Conservation (phyloP, 2,329 filamentous ascomycete genomes). For the Exutisphaerella laricina region DNA sequence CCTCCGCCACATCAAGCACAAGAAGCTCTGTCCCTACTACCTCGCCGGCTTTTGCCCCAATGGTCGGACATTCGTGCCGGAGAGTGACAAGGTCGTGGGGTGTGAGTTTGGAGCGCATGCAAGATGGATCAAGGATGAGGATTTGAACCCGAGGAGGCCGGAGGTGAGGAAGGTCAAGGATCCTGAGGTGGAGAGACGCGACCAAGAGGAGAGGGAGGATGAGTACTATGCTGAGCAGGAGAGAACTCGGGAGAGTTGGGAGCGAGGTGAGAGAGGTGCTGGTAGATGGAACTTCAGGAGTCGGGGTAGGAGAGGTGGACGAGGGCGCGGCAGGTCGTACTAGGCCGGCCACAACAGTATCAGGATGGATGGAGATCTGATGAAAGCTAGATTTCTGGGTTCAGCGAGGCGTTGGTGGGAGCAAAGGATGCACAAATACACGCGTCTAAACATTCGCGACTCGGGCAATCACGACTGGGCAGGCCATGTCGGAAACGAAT, state of each 20-base stretch:
- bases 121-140: conserved; percentile 63
- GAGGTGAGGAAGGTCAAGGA: conserved; percentile 64
- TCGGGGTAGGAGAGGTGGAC: conserved; percentile 41
- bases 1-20: conserved; percentile 78
- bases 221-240: conserved; percentile 51
- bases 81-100: conserved; percentile 36
- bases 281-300: conserved; percentile 38
- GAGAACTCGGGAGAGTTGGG: conserved; percentile 37
- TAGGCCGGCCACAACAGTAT: neutral
- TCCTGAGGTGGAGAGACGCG: conserved; percentile 60
- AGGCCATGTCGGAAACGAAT: no score
- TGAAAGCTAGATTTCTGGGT: conserved; percentile 5
- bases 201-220: conserved; percentile 53
- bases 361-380: neutral
- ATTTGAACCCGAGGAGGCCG: conserved; percentile 52
- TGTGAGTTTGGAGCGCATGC: conserved; percentile 82
- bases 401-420: neutral
- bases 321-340: conserved; percentile 29
- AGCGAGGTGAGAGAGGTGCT: conserved; percentile 43
- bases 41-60: conserved; percentile 93
- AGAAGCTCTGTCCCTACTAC: conserved; percentile 73
- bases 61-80: conserved; percentile 43
- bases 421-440: no score
- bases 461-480: no score
- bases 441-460: no score